These are phyloP conservation scores for Crithidia acanthocephali DNA, from an alignment of 208 protist species.

Conservation along the genomic window DNA sequence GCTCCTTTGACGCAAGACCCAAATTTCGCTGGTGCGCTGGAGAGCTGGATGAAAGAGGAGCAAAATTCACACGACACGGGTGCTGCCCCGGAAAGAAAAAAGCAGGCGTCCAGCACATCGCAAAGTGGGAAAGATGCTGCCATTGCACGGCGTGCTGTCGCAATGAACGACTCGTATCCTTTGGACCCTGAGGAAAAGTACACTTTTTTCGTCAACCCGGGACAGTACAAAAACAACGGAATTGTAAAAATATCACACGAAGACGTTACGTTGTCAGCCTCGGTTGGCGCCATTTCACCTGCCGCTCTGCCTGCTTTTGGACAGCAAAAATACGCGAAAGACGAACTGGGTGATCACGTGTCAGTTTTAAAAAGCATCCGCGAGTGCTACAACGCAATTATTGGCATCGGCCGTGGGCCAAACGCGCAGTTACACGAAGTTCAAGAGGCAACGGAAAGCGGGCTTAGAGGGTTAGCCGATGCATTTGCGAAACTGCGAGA, in stretches of 20 bases:
- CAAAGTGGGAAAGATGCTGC: not conserved
- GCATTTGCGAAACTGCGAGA: constrained; percentile 27
- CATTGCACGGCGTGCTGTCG: constrained; percentile 1
- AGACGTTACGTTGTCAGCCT: not conserved
- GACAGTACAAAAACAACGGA: not conserved
- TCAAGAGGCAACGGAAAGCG: constrained; percentile 58
- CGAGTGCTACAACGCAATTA: constrained; percentile 63
- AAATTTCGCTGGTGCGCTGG: constrained; percentile 26
- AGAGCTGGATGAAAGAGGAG: constrained; percentile 40
- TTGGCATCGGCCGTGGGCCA: constrained; percentile 55
- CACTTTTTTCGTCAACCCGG: constrained; percentile 17
- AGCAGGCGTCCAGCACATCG: not conserved
- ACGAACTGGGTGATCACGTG: constrained; percentile 50
- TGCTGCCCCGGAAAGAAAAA: not conserved
- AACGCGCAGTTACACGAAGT: constrained; percentile 76
- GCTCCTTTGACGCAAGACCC: constrained; percentile 33
- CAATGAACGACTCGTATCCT: constrained; percentile 13
- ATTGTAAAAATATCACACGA: not conserved
- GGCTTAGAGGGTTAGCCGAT: constrained; percentile 49
- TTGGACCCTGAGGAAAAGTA: constrained; percentile 35
- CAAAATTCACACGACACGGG: not conserved
- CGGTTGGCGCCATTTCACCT: not conserved
- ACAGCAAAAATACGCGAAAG: constrained; percentile 39
- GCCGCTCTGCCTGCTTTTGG: constrained; percentile 37
- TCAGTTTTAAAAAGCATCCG: constrained; percentile 52